A percentile compares a stretch with the other conserved stretches of the same genome.
Evolutionary conservation across 2,329 filamentous ascomycete species (phyloP).

Genomic region (Cytospora leucostoma): DNA sequence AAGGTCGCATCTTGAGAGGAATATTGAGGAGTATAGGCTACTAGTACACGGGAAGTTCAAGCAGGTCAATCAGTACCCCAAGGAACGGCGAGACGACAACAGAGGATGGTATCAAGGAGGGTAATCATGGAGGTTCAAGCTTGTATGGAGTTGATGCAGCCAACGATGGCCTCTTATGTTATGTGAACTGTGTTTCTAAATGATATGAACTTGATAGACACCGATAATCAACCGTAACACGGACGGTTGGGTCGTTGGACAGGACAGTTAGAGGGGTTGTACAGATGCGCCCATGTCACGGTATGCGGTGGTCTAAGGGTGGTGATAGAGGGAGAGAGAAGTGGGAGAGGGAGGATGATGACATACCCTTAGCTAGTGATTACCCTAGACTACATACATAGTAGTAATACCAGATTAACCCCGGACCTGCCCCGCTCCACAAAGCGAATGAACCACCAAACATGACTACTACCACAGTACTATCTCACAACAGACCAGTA

Average conservation of each 20-base stretch:
- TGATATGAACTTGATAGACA: neutral
- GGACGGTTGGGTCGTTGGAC: neutral
- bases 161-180: slow-evolving; percentile 2
- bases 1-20: slow-evolving; percentile 44
- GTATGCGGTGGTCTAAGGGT: slow-evolving; percentile 7
- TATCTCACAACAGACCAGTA: neutral
- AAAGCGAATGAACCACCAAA: no score
- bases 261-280: neutral
- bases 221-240: slow-evolving; percentile 4
- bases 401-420: neutral
- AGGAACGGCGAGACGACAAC: slow-evolving; percentile 1
- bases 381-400: neutral
- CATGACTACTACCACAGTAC: no score
- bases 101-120: neutral
- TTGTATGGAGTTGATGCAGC: neutral
- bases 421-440: neutral
- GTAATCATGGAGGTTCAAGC: slow-evolving; percentile 19
- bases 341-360: slow-evolving; percentile 9
- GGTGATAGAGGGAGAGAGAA: slow-evolving; percentile 7
- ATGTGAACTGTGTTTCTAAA: neutral
- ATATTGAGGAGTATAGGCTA: slow-evolving; percentile 1
- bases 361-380: neutral
- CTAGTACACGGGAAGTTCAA: slow-evolving; percentile 22
- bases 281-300: neutral
- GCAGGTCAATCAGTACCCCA: neutral